A percentile compares a stretch with the other conserved stretches of the same genome.
These are phyloP conservation scores for Tricholoma sp. DNA, from an alignment of 768 basidiomycete genomes.

Conservation along the genomic window DNA sequence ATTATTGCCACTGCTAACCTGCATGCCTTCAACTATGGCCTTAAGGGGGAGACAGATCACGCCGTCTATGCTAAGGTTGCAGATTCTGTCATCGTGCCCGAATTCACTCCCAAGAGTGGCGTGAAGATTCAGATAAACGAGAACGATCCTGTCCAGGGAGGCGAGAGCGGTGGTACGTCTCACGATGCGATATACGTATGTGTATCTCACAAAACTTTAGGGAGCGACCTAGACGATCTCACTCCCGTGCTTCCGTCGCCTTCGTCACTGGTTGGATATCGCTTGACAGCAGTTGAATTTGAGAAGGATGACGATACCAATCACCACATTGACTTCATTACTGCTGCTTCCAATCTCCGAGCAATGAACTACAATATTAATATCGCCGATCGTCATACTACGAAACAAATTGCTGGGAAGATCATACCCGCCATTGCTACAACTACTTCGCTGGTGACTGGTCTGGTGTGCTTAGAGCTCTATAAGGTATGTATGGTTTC, in stretches of 20 bases:
- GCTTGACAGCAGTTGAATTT: slow-evolving; percentile 91
- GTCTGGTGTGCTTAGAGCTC: slow-evolving; percentile 91
- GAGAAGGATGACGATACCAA: slow-evolving; percentile 99
- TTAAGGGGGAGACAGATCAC: slow-evolving; percentile 83
- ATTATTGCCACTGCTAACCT: slow-evolving; percentile 93
- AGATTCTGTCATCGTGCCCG: slow-evolving; percentile 79
- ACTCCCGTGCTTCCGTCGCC: slow-evolving; percentile 77
- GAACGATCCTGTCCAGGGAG: slow-evolving; percentile 76
- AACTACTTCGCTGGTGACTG: slow-evolving; percentile 93
- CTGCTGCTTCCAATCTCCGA: slow-evolving; percentile 93
- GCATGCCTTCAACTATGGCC: slow-evolving; percentile 96
- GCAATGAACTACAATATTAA: slow-evolving; percentile 93
- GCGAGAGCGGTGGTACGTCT: slow-evolving; percentile 34
- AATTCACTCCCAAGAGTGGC: slow-evolving; percentile 90
- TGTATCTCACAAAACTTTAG: slow-evolving; percentile 24
- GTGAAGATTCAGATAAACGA: slow-evolving; percentile 93
- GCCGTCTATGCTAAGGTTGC: slow-evolving; percentile 79
- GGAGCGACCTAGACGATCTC: slow-evolving; percentile 51
- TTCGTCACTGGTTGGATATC: slow-evolving; percentile 92
- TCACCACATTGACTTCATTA: slow-evolving; percentile 98
- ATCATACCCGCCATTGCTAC: slow-evolving; percentile 99
- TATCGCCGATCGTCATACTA: slow-evolving; percentile 82
- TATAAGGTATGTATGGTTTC: slow-evolving; percentile 67
- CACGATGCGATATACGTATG: neutral
- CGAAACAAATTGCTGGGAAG: slow-evolving; percentile 98